Evolutionary conservation across 2,329 filamentous ascomycete genomes (phyloP).

Genomic region (Botrytis pseudocinerea): DNA sequence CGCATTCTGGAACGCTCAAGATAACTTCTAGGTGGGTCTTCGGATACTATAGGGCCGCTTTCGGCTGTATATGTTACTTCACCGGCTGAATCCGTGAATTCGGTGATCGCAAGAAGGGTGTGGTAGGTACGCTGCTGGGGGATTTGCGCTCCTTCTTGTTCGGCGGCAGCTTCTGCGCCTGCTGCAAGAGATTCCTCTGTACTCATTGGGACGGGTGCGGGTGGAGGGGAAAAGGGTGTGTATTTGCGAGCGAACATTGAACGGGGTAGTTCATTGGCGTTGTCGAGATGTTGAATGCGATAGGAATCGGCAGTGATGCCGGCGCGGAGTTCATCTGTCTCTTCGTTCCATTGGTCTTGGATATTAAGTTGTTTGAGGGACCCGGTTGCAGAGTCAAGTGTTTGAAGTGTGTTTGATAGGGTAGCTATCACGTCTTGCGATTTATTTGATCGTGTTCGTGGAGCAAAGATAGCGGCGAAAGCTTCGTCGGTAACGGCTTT

Average conservation of each 20-base stretch:
- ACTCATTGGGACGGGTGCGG: constrained; percentile 66
- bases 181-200: constrained; percentile 42
- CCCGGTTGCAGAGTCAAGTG: constrained; percentile 59
- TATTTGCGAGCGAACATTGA: constrained; percentile 67
- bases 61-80: constrained; percentile 62
- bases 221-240: constrained; percentile 82
- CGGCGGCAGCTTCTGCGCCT: constrained; percentile 42
- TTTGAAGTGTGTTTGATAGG: constrained; percentile 59
- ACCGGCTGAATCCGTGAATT: constrained; percentile 60
- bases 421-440: constrained; percentile 65
- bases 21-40: constrained; percentile 52
- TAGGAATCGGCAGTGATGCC: constrained; percentile 49
- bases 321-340: constrained; percentile 43
- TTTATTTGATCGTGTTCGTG: constrained; percentile 52
- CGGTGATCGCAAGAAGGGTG: constrained; percentile 66
- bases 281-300: constrained; percentile 53
- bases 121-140: constrained; percentile 60
- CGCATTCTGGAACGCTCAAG: constrained; percentile 69
- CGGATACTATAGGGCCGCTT: constrained; percentile 57
- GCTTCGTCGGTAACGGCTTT: constrained; percentile 68
- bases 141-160: constrained; percentile 41
- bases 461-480: constrained; percentile 82
- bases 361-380: constrained; percentile 21
- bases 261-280: constrained; percentile 57
- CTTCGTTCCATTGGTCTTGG: constrained; percentile 36